These are phyloP conservation scores for Mortierella sp. DNA, from an alignment of 371 early-diverging fungal genomes.

Conservation along the genomic window DNA sequence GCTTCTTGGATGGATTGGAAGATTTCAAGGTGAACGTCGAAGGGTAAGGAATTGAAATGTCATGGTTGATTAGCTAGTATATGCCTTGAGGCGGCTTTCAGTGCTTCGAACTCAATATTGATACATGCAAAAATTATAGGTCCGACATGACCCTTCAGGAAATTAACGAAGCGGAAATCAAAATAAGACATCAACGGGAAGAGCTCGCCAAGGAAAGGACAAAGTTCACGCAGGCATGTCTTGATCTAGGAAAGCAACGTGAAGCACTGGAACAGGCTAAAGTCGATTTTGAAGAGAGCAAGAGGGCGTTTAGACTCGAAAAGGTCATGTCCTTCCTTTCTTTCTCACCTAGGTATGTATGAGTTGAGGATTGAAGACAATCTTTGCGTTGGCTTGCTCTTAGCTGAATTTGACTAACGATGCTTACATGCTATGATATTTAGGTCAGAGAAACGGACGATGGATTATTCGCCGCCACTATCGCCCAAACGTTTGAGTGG, in stretches of 20 bases:
- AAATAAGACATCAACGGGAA: conserved; percentile 38
- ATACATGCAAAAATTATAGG: conserved; percentile 2
- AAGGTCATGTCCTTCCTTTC: conserved; percentile 37
- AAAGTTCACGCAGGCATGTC: conserved; percentile 39
- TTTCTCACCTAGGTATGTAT: conserved; percentile 26
- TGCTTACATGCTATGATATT: neutral
- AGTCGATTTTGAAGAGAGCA: conserved; percentile 45
- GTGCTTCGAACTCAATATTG: neutral
- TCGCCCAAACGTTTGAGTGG: conserved; percentile 9
- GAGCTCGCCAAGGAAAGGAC: conserved; percentile 47
- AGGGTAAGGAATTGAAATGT: conserved; percentile 23
- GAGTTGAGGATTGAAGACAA: neutral
- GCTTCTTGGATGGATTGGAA: conserved; percentile 40
- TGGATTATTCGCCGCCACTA: conserved; percentile 20
- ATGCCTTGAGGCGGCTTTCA: too few species aligned
- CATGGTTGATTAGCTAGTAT: too few species aligned
- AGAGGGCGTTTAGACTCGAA: conserved; percentile 42
- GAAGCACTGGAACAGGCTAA: conserved; percentile 29
- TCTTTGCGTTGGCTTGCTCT: neutral
- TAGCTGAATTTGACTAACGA: neutral
- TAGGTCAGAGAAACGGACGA: conserved; percentile 25
- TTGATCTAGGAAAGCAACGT: conserved; percentile 45
- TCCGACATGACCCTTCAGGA: conserved; percentile 52
- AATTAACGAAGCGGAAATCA: conserved; percentile 38
- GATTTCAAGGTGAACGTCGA: conserved; percentile 47